Conservation (phyloP, 768 basidiomycete species). For the Saitozyma sp. region DNA sequence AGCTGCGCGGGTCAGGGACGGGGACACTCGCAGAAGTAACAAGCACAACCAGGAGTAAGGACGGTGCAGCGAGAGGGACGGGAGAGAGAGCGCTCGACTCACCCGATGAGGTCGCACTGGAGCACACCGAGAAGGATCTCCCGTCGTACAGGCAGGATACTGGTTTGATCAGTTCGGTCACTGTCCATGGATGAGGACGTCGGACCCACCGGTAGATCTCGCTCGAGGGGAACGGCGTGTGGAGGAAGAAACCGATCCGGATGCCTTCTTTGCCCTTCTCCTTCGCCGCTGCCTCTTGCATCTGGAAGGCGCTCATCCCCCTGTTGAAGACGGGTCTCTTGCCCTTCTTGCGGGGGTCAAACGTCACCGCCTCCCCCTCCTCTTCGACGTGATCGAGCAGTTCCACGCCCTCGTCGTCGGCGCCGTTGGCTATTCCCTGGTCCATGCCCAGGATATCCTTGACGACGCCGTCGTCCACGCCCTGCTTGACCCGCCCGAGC, state of each 20-base stretch:
- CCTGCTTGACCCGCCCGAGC: constrained; percentile 56
- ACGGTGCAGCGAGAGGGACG: constrained; percentile 1
- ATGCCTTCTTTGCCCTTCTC: constrained; percentile 57
- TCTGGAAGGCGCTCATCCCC: constrained; percentile 38
- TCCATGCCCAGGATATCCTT: constrained; percentile 41
- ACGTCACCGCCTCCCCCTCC: constrained; percentile 59
- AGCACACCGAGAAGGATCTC: constrained; percentile 96
- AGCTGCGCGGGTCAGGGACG: constrained; percentile 51
- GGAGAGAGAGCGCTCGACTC: constrained; percentile 11
- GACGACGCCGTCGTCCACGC: constrained; percentile 48
- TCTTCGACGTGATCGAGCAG: constrained; percentile 58
- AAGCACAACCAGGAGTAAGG: not conserved
- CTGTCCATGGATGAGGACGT: not conserved
- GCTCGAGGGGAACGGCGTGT: constrained; percentile 95
- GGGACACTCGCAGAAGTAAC: not conserved
- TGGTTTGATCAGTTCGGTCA: constrained; percentile 47
- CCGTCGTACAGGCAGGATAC: constrained; percentile 92
- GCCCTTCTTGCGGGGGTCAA: constrained; percentile 55
- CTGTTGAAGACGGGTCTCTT: constrained; percentile 49
- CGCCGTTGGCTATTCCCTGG: constrained; percentile 16
- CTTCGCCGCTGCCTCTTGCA: constrained; percentile 46
- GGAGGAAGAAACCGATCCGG: constrained; percentile 98
- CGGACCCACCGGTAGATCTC: constrained; percentile 85
- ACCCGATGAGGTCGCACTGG: constrained; percentile 92
- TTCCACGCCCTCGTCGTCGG: constrained; percentile 43